Evolutionary conservation across 768 basidiomycete genomes (phyloP), one percentile per base, ranked within the genome.

Genomic region (Agrocybe pediades): DNA sequence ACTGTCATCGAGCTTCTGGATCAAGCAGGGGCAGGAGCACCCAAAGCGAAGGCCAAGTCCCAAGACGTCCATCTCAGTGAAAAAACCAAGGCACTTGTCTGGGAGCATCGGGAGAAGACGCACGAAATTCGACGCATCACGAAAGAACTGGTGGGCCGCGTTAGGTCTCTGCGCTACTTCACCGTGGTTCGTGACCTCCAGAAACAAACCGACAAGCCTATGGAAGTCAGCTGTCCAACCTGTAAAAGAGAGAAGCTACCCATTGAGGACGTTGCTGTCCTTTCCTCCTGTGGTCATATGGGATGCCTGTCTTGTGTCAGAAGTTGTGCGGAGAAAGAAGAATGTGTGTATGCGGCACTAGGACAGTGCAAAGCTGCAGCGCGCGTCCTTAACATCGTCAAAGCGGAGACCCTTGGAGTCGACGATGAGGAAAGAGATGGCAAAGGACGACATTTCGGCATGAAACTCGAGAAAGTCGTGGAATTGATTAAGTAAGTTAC

Each of bases 241-340:
- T 94, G 91, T 60, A 73, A 72, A 24, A 75, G 78, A 43, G 71
- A 80, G 43, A 72, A 73, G 52, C 69, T 90, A 30, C 83, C 83
- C 2, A 76, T 87, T 58, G 72, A 77, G 9, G 88, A 94, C 49
- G 76, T 92, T 51, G 88, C 92, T 19, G 87, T 97, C 3, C 77
- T 96, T 27, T 95, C 94, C 4, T 93, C 92, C 19, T 98, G 95
- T 59, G 95, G 95, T 7, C 95, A 98, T 66, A 86, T 83, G 64
- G 93, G 95, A 2, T 95, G 92, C 62, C 67, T 82, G 60, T 69
- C 76, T 2, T 95, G 92, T 64, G 89, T 97, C 58, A 79, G 74
- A 56, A 71, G 74, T 16, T 84, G 83, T 40, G 93, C 94, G 2
- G 85, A 86, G 56, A 80, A 77, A 46, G 90, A 94, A 65, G 86